These are phyloP conservation scores for Mycocentrospora acerina DNA, from an alignment of 2,329 filamentous ascomycete species.

Conservation along the genomic window DNA sequence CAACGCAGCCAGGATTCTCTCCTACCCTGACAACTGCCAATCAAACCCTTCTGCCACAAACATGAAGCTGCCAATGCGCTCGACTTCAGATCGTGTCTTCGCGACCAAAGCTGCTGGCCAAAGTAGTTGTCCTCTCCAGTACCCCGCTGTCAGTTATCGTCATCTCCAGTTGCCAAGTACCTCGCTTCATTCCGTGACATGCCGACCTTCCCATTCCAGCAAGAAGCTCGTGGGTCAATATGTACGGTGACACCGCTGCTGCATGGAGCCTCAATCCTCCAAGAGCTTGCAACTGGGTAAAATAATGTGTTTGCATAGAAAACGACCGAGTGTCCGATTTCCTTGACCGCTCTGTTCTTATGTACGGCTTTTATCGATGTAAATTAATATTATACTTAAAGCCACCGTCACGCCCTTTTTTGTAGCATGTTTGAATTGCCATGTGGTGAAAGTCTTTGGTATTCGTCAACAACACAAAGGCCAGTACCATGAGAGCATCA, in stretches of 20 bases:
- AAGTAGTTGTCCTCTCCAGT: background rate
- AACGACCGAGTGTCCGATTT: no score
- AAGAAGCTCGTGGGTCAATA: conserved; percentile 19
- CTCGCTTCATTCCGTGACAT: conserved; percentile 14
- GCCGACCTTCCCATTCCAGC: conserved; percentile 36
- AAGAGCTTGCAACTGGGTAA: background rate
- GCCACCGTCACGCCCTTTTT: conserved; percentile 1
- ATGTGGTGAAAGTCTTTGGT: no score
- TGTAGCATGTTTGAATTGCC: background rate
- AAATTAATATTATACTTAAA: no score
- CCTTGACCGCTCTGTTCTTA: no score
- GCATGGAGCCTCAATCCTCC: conserved; percentile 9
- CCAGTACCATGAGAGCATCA: conserved; percentile 35
- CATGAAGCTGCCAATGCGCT: no score
- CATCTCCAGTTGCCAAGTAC: conserved; percentile 29
- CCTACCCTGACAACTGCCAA: no score
- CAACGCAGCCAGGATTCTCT: no score
- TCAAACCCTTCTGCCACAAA: no score
- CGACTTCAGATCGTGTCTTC: no score
- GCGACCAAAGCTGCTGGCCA: no score
- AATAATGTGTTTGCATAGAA: no score
- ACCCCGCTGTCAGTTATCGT: conserved; percentile 23
- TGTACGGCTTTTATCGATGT: no score
- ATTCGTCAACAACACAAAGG: conserved; percentile 4
- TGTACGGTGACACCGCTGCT: conserved; percentile 12